Base-by-base conservation (phyloP, 805 yeast genomes). In the Brettanomyces anomalus region DNA sequence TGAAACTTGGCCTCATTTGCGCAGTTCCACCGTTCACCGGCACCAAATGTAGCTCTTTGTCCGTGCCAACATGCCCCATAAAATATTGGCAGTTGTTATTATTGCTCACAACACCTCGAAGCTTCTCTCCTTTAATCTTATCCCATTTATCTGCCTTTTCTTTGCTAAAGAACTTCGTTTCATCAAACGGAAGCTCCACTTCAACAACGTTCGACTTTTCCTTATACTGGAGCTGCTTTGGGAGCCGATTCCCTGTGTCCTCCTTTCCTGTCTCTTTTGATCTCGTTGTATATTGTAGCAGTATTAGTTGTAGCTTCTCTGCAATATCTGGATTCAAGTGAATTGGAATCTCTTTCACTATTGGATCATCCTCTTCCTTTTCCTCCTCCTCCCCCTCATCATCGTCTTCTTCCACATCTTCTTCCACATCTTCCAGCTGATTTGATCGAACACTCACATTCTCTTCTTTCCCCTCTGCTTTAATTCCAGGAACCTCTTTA, bases 1-100 rank as follows among this genome's bases (percentile, higher is more conserved):
- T 74, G 64, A 93, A 86, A 52, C 75, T 74, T 3, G 97, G 93
- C 50, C 96, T 72, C 46, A 93, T 60, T 60, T 90, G 97, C 0
- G 82, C 76, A 0, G 84, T 76, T 17, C 77, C 70, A 5, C 38
- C 37, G 31, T 76, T 73, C 2, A 89, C 68, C 1, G 90, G 85
- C 1, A 76, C 61, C 46, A 90, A 59, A 40, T 84, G 77, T 6
- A 87, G 54, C 51, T 72, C 77, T 15, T 72, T 74, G 26, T 73
- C 64, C 15, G 48, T 42, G 26, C 42, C 50, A 33, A 62, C 44
- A 8, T 51, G 37, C 3, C 67, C 76, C 10, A 67, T 67, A 48
- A 69, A 73, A 50, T 73, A 75, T 0, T 82, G 83, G 14, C 34
- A 32, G 10, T 42, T 44, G 30, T 70, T 71, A 30, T 74, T 66